phyloP scores from a whole-genome alignment of 345 rosid genomes.

The Salix viminalis region DNA sequence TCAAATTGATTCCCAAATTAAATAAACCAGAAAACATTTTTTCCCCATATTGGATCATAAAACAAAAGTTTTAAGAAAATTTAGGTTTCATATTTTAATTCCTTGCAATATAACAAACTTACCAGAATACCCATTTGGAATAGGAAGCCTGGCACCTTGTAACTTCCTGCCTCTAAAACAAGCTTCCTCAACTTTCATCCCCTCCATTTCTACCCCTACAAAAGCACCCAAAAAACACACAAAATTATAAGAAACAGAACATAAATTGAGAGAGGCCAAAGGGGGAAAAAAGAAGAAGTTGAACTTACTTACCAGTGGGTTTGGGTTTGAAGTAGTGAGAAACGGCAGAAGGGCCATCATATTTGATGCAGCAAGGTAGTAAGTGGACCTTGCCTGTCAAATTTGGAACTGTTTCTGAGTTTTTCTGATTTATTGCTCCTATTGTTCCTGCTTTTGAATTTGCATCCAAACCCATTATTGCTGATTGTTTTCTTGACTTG shows the following conservation, averaged over 20 bases:
- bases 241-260: neutral
- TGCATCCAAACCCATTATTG: constrained; percentile 19
- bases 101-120: constrained; percentile 3
- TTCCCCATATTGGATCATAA: neutral
- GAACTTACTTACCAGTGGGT: constrained; percentile 36
- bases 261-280: neutral
- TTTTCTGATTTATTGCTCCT: constrained; percentile 39
- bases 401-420: constrained; percentile 18
- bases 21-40: neutral
- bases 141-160: constrained; percentile 58
- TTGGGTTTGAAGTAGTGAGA: constrained; percentile 81
- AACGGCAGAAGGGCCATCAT: constrained; percentile 62
- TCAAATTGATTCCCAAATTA: neutral
- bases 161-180: constrained; percentile 84
- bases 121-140: constrained; percentile 76
- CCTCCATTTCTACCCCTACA: constrained; percentile 58
- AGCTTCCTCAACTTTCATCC: constrained; percentile 59
- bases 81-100: too few relatives aligned
- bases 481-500: neutral
- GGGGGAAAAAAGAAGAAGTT: neutral
- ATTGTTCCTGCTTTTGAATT: constrained; percentile 14
- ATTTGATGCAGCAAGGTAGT: constrained; percentile 82
- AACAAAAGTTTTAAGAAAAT: too few relatives aligned
- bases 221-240: neutral
- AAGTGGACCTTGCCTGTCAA: constrained; percentile 58